These are phyloP conservation scores for Cyberlindnera meyerae DNA, from an alignment of 805 yeast genomes.

Conservation along the genomic window DNA sequence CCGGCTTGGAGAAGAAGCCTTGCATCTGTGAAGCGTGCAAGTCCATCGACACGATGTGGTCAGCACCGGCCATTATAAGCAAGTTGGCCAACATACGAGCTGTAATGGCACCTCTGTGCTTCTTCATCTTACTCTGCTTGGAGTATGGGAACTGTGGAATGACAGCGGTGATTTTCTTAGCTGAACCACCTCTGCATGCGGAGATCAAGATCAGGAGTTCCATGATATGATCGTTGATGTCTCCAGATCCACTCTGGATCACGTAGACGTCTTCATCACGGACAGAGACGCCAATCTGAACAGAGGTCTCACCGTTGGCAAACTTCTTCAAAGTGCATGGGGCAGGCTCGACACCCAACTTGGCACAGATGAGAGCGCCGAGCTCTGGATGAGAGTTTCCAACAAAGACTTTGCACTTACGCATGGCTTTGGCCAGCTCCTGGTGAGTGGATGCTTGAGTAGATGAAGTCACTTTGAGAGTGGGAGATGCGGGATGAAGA, in stretches of 20 bases:
- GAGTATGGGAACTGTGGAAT: slow-evolving; percentile 98
- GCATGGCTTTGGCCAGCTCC: slow-evolving; percentile 46
- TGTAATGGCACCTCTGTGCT: slow-evolving; percentile 97
- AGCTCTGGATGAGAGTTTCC: slow-evolving; percentile 96
- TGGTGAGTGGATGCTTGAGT: slow-evolving; percentile 7
- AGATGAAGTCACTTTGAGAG: slow-evolving; percentile 7
- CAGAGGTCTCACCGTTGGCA: slow-evolving; percentile 96
- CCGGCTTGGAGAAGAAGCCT: slow-evolving; percentile 96
- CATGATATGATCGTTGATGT: slow-evolving; percentile 90
- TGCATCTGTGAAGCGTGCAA: slow-evolving; percentile 97
- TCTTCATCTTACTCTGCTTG: slow-evolving; percentile 96
- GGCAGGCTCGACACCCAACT: slow-evolving; percentile 89
- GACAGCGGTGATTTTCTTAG: slow-evolving; percentile 93
- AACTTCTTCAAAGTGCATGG: slow-evolving; percentile 88
- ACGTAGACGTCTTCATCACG: slow-evolving; percentile 96
- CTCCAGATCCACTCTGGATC: slow-evolving; percentile 86
- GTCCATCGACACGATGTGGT: slow-evolving; percentile 97
- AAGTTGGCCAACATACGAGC: slow-evolving; percentile 97
- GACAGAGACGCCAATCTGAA: slow-evolving; percentile 89
- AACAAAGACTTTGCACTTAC: slow-evolving; percentile 94
- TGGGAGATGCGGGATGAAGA: slow-evolving; percentile 1
- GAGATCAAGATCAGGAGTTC: slow-evolving; percentile 88
- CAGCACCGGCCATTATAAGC: slow-evolving; percentile 97
- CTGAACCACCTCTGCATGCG: slow-evolving; percentile 97
- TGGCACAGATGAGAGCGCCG: slow-evolving; percentile 84